A percentile compares a stretch with the other conserved stretches of the same genome.
phyloP scores from a whole-genome alignment of 2,329 filamentous ascomycete genomes.

The Chaetomiaceae sp. region DNA sequence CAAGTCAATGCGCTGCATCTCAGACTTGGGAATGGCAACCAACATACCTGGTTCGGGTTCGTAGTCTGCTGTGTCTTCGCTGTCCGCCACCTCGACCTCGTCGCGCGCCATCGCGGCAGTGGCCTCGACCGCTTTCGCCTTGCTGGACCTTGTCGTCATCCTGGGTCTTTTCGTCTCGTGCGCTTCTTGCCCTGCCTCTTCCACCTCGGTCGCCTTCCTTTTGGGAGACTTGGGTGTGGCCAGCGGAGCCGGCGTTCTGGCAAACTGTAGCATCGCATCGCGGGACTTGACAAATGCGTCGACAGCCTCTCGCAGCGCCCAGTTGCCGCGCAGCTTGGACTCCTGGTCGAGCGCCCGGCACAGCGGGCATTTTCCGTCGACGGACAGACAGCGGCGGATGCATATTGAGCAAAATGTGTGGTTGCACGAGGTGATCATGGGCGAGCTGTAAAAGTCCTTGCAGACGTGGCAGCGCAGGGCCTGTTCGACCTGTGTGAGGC shows the following conservation, averaged over 20 bases:
- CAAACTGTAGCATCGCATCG: conserved; percentile 58
- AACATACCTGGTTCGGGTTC: conserved; percentile 30
- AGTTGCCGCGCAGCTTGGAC: conserved; percentile 77
- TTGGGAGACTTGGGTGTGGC: conserved; percentile 40
- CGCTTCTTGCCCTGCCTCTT: conserved; percentile 28
- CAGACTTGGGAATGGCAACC: conserved; percentile 1
- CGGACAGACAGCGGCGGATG: conserved; percentile 78
- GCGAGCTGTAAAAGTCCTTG: conserved; percentile 94
- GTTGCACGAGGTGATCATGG: conserved; percentile 89
- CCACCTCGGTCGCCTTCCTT: conserved; percentile 41
- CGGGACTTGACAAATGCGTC: conserved; percentile 68
- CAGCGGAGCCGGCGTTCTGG: conserved; percentile 39
- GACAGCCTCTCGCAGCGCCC: conserved; percentile 78
- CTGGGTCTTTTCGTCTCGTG: conserved; percentile 46
- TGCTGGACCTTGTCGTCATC: conserved; percentile 48
- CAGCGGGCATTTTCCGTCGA: conserved; percentile 81
- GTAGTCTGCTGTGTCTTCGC: conserved; percentile 34
- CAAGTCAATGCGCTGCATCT: conserved; percentile 9
- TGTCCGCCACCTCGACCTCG: conserved; percentile 27
- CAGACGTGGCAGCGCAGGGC: conserved; percentile 92
- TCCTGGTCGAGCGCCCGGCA: conserved; percentile 79
- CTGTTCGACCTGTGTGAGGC: conserved; percentile 69
- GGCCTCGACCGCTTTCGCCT: conserved; percentile 35
- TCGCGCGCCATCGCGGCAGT: conserved; percentile 34
- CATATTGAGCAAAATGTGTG: conserved; percentile 97